phyloP scores from a whole-genome alignment of 495 filamentous ascomycete genomes.

The Hyaloscypha finlandica region DNA sequence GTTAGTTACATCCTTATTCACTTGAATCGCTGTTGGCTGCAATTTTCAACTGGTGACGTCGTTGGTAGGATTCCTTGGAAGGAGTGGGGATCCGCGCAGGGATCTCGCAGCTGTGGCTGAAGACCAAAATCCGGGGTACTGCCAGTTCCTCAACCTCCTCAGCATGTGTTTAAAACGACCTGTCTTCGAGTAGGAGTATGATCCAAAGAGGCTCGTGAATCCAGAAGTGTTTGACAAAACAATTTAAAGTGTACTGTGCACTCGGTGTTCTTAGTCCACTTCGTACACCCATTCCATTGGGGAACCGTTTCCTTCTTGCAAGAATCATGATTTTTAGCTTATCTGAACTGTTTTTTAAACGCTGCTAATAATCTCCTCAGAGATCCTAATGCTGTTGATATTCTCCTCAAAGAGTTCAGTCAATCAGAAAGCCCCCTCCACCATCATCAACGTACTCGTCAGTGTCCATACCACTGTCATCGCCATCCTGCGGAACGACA shows the following conservation, averaged over 20 bases:
- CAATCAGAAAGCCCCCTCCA: slow-evolving; percentile 32
- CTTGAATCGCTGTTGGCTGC: background rate
- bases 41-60: background rate
- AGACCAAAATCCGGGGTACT: background rate
- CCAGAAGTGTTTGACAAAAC: too few species aligned
- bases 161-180: background rate
- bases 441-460: slow-evolving; percentile 42
- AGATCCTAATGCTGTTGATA: background rate
- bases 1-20: background rate
- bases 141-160: background rate
- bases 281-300: too few species aligned
- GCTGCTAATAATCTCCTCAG: too few species aligned
- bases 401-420: background rate
- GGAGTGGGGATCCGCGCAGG: background rate
- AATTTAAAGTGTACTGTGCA: too few species aligned
- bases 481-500: slow-evolving; percentile 35
- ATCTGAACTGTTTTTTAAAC: too few species aligned
- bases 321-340: too few species aligned
- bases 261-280: too few species aligned
- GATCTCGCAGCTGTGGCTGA: too few species aligned
- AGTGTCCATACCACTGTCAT: slow-evolving; percentile 35
- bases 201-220: too few species aligned
- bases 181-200: background rate
- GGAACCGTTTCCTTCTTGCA: too few species aligned
- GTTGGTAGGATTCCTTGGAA: background rate